Evolutionary conservation across 331 rosid species (phyloP), one percentile per base, ranked within the genome.

Genomic region (Stylosanthes scabra): DNA sequence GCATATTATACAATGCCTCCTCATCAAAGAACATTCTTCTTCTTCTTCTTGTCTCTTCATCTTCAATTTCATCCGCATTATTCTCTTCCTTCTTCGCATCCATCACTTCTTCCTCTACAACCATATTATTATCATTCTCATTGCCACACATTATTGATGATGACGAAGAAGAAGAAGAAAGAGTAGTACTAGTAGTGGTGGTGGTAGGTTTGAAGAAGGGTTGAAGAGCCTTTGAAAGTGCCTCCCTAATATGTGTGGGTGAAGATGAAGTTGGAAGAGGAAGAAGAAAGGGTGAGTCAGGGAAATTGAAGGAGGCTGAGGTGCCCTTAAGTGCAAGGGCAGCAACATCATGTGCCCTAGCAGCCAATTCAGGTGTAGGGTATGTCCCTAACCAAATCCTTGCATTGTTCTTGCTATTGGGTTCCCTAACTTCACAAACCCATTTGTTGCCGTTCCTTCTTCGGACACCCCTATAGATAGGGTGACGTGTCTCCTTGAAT

Each of bases 381-480:
- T 78, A 81, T 8, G 88, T 86, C 12, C 91, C 88, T 0, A 84
- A 44, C 88, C 91, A 86, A 59, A 86, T 86, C 45, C 88, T 83
- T 6, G 91, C 59, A 28, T 86, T 86, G 57, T 73, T 20, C 25
- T 20, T 20, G 25, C 25, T 81, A 69, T 73, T 74, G 0, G 86
- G 86, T 59, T 81, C 81, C 0, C 86, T 63, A 4, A 86, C 65
- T 74, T 86, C 88, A 20, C 83, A 76, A 0, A 81, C 91, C 88
- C 88, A 86, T 51, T 55, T 86, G 31, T 74, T 13, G 3, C 83
- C 74, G 10, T 84, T 82, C 3, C 80, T 82, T 52, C 49, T 76
- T 0, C 90, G 66, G 2, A 86, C 79, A 0, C 90, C 88, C 9
- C 75, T 72, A 4, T 78, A 86, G 1, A 80, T 13, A 0, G 83